Evolutionary conservation across 768 basidiomycete genomes (phyloP), one percentile per base, ranked within the genome.

Genomic region (Tylopilus sp.): DNA sequence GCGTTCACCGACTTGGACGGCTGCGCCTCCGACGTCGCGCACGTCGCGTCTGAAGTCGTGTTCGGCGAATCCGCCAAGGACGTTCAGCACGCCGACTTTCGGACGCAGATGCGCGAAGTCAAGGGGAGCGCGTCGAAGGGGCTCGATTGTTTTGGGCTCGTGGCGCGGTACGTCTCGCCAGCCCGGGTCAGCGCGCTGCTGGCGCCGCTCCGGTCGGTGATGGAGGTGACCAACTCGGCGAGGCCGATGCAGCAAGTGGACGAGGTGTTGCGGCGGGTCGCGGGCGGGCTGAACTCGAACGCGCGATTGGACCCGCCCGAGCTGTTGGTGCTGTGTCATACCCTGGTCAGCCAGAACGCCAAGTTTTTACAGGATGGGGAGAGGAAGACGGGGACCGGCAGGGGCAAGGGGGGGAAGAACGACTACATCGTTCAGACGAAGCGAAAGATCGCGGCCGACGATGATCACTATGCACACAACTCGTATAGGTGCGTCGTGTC

Each of bases 11-110:
- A 74, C 22, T 77, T 98, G 2, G 94, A 98, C 58, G 78, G 78
- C 16, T 86, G 86, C 57, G 85, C 93, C 19, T 80, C 81, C 41
- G 88, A 92, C 59, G 77, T 94, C 9, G 86, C 89, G 0, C 82
- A 88, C 63, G 73, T 98, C 50, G 86, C 89, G 16, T 84, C 86
- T 1, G 93, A 92, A 64, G 96, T 98, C 47, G 81, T 98, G 48
- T 98, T 98, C 60, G 96, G 96, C 25, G 85, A 94, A 66, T 94
- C 95, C 1, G 90, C 89, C 14, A 90, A 89, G 68, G 92, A 98
- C 62, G 85, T 89, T 0, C 82, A 85, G 52, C 77, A 86, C 4
- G 92, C 94, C 60, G 95, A 87, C 24, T 98, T 96, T 83, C 92
- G 86, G 73, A 94, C 93, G 17, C 94, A 90, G 70, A 89, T 93